Conservation (phyloP, 768 basidiomycete genomes). For the Lyophyllum decastes region DNA sequence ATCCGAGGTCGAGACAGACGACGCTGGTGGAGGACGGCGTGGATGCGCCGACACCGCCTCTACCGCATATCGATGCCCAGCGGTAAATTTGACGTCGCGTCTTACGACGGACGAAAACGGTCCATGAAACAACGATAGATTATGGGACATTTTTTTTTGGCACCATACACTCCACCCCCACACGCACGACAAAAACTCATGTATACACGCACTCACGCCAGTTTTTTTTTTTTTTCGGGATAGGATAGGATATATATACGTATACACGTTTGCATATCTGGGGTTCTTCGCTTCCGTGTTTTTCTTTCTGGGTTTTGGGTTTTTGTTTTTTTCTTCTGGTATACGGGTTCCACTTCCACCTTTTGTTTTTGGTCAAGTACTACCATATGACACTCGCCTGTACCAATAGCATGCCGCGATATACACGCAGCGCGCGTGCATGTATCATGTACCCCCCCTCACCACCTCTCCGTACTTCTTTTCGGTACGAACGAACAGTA, state of each 20-base stretch:
- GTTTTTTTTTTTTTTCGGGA: not conserved
- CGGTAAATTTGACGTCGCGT: too few species aligned
- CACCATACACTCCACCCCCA: not conserved
- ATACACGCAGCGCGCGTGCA: not conserved
- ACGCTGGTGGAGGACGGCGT: not conserved
- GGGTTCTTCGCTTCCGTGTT: not conserved
- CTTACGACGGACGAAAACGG: too few species aligned
- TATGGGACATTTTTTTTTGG: not conserved
- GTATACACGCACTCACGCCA: not conserved
- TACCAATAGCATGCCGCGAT: not conserved
- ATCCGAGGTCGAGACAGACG: not conserved
- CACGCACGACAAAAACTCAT: not conserved
- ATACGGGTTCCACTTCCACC: too few species aligned
- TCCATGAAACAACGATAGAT: not conserved
- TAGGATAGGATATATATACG: not conserved
- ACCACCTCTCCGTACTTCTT: not conserved
- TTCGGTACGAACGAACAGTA: too few species aligned
- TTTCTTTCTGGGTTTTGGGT: not conserved
- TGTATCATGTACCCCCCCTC: not conserved
- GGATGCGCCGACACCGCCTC: not conserved
- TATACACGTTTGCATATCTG: not conserved
- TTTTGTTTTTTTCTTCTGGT: not conserved
- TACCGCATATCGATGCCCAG: too few species aligned
- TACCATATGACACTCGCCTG: not conserved
- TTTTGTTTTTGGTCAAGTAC: too few species aligned